Base-by-base conservation (phyloP, 2,329 filamentous ascomycete species). In the Pestalotiopsis sp. region DNA sequence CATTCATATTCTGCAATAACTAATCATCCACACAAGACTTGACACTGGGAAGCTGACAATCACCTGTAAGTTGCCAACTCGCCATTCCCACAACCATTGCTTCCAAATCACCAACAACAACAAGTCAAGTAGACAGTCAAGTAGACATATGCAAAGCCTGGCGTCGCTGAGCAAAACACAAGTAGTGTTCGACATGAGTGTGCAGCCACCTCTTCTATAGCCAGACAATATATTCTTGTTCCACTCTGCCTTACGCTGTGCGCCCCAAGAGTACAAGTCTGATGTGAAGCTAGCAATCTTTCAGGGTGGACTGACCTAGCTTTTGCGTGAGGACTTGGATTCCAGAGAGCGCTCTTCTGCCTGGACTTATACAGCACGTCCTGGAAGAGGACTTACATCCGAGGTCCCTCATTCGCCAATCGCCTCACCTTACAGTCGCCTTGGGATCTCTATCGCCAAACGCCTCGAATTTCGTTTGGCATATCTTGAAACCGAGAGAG, bases 121-220 rank as follows among this genome's bases (percentile, higher is more conserved):
- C 4, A 61, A 61, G 59, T 61, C 59, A 61, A 61, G 59, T 61
- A 61, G 59, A 61, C 59, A 31, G 59, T 61, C 59, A 61, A 61
- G 59, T 61, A 61, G 59, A 61, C 59, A 31, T 59, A 20, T 52
- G 14, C 20, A 52, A 40, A 61, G 27, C 13, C 59, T 61, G 59
- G 59, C 59, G 12, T 20, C 38, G 17, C 17, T 40, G 31, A 61
- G 27, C 17, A 52, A 52, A 52, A 61, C 59, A 61, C 59, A 20
- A 61, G 59, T 61, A 61, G 59, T 61, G 59, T 61, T 38, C n/a
- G 13, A 27, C 57, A 59, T 59, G 13, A 59, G 57, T 59, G 14
- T 59, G 59, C 59, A 38, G 31, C 31, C 31, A 61, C 12, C 14
- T 41, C 25, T 61, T 61, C 59, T 59, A 20, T 61, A 61, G 59